Base-by-base conservation (phyloP, 306 rosid genomes). In the Inga leiocalycina region DNA sequence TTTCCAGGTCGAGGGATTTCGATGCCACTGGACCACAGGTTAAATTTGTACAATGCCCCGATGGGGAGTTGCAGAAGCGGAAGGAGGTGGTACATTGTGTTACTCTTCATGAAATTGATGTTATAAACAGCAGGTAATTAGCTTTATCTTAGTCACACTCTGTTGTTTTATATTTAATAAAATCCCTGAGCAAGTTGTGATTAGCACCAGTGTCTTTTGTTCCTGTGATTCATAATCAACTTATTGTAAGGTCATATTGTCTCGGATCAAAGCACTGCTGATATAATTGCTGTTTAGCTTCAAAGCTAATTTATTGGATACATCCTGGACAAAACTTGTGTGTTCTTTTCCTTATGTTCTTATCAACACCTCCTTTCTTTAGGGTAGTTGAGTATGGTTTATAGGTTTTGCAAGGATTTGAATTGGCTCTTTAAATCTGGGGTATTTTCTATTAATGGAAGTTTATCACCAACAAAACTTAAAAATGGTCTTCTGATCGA, bases 21-120 rank as follows among this genome's bases (percentile, higher is more conserved):
- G 99, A 96, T 7, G 99, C 99, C 57, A 91, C 92, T 90, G 99
- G 99, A 12, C 97, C 99, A 0, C 94, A 88, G 83, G 90, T 90
- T 5, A 96, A 96, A 88, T 92, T 96, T 81, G 90, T 96, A 80
- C 97, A 93, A 84, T 96, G 99, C 85, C 99, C 99, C 8, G 99
- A 96, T 66, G 99, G 99, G 20, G 99, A 96, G 94, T 84, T 96
- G 85, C 99, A 96, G 91, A 96, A 96, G 90, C 86, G 99, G 82
- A 96, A 96, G 92, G 99, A 96, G 89, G 97, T 96, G 8, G 99
- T 96, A 78, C 99, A 96, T 84, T 96, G 98, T 37, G 99, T 96
- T 41, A 89, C 98, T 10, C 98, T 96, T 83, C 99, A 96, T 83
- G 99, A 96, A 89, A 96, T 96, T 76, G 99, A 96, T 90, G 98